Evolutionary conservation across 202 grass and related monocot genomes (phyloP), one percentile per base, ranked within the genome.

Genomic region (Setaria viridis): DNA sequence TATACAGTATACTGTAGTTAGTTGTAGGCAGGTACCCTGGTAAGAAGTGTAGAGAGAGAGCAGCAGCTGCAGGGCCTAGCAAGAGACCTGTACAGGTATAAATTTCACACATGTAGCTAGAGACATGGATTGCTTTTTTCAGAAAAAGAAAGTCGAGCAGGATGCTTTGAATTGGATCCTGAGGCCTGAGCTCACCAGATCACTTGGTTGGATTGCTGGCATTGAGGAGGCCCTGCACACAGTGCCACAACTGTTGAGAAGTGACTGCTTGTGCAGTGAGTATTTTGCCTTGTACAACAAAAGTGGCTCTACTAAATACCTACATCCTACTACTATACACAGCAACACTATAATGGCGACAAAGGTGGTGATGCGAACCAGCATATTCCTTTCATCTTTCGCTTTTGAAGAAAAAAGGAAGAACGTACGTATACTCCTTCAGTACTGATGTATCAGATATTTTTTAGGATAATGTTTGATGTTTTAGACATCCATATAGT

Each of bases 191-290:
- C 67, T 59, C 75, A 62, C 11, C 21, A 25, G 67, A 71, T 82
- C 63, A 70, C 71, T 85, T 85, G 63, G 63, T 15, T 64, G 5
- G 82, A 77, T 80, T 89, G 82, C 78, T 59, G 76, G 82, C 65
- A 77, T 49, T 51, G 80, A 83, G 72, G 78, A 70, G 84, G 32
- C 67, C 67, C 56, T 85, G 83, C 66, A 89, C 80, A 89, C 83
- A 89, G 83, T 89, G 77, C 82, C 90, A 87, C 70, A 86, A 90
- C 82, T 91, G 96, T 88, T 79, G 48, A 83, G 93, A 96, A 89
- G 91, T 94, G 96, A 95, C 90, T 83, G 80, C 85, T 89, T 94
- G 90, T 89, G 93, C 93, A 92, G 89, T 88, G 67, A 71, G 81
- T 81, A 91, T 87, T 87, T 62, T 81, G 56, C 79, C 49, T 55